Evolutionary conservation across 2,329 filamentous ascomycete species (phyloP).

Genomic region (Arachnomyces sp.): DNA sequence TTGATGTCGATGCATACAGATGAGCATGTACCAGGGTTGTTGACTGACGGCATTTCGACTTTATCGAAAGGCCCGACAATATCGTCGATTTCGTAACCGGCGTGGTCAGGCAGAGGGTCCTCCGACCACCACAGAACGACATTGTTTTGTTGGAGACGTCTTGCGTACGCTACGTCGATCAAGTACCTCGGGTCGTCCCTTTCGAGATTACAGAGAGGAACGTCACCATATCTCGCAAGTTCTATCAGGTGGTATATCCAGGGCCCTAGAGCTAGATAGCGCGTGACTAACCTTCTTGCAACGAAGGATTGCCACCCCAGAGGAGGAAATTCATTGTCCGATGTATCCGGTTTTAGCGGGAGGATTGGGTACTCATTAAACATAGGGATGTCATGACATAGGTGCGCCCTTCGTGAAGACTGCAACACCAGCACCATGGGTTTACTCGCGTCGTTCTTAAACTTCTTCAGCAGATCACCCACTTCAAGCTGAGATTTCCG

Average conservation of each 20-base stretch:
- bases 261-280: constrained; percentile 85
- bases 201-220: constrained; percentile 92
- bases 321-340: constrained; percentile 80
- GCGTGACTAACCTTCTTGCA: constrained; percentile 74
- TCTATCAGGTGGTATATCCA: constrained; percentile 87
- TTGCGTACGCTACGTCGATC: constrained; percentile 91
- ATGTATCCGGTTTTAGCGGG: constrained; percentile 69
- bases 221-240: constrained; percentile 83
- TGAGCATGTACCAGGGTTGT: constrained; percentile 87
- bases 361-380: constrained; percentile 79
- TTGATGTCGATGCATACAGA: constrained; percentile 95
- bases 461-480: constrained; percentile 79
- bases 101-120: constrained; percentile 82
- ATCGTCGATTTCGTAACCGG: constrained; percentile 90
- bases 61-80: constrained; percentile 73
- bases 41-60: constrained; percentile 86
- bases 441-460: constrained; percentile 73
- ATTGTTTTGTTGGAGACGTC: constrained; percentile 80
- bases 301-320: constrained; percentile 90
- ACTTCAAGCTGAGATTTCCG: constrained; percentile 85
- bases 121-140: constrained; percentile 97
- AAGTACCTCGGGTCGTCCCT: constrained; percentile 88
- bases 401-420: constrained; percentile 71
- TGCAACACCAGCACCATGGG: constrained; percentile 84
- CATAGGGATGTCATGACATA: constrained; percentile 77